Conservation (phyloP, 164 flowering plant species). For the grape (Vitis vinifera) region DNA sequence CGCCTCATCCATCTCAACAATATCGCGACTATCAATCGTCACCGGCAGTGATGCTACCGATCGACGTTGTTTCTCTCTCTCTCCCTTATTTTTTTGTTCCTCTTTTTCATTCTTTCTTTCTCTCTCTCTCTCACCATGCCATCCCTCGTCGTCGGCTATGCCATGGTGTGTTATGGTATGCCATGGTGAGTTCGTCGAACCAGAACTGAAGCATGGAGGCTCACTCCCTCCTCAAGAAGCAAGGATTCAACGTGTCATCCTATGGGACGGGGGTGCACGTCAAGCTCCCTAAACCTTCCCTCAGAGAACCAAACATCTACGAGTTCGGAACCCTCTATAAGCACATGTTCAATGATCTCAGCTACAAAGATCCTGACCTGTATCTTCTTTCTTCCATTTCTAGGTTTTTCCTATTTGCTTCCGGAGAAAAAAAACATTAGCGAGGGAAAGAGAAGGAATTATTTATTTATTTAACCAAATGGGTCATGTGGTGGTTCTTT, state of each 20-base stretch:
- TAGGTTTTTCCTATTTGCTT: background rate
- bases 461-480: no score
- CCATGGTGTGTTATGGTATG: constrained; percentile 22
- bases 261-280: constrained; percentile 95
- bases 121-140: no score
- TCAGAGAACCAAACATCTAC: constrained; percentile 92
- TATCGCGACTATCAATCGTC: no score
- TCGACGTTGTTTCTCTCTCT: no score
- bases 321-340: constrained; percentile 97
- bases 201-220: constrained; percentile 99
- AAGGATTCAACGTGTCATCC: constrained; percentile 82
- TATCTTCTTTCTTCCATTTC: constrained; percentile 34
- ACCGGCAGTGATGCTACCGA: no score
- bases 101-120: no score
- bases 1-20: no score
- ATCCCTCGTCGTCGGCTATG: no score
- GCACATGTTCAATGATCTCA: constrained; percentile 89
- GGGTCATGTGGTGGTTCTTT: no score
- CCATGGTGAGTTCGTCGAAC: constrained; percentile 53
- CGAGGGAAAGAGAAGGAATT: no score
- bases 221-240: constrained; percentile 68
- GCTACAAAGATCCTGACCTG: constrained; percentile 92
- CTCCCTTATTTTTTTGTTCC: no score
- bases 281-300: constrained; percentile 96
- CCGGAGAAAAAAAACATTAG: no score